Evolutionary conservation across 202 grass and related monocot genomes (phyloP), one percentile per base, ranked within the genome.

Genomic region (Sporobolus alterniflorus): DNA sequence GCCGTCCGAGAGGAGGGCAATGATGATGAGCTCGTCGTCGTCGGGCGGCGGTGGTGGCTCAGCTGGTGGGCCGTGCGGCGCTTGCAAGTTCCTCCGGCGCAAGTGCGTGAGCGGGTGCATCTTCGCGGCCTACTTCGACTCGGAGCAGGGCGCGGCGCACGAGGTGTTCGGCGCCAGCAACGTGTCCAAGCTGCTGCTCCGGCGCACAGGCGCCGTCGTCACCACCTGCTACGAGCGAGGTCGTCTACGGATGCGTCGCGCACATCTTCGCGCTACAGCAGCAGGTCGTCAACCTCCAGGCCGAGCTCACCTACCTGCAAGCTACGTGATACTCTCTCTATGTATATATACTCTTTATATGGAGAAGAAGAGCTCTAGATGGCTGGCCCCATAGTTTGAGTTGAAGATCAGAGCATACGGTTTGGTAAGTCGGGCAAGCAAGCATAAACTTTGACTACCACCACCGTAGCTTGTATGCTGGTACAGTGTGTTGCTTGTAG

Each of bases 101-200:
- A 98, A 98, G 95, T 98, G 95, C 85, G 92, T 98, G 56, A 91
- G 84, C 77, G 95, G 92, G 28, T 98, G 95, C 92, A 93, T 98
- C 85, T 98, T 98, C 70, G 95, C 95, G 61, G 92, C 95, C 42
- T 98, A 98, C 87, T 98, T 98, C 77, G 95, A 98, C 83, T 94
- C 95, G 65, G 92, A 98, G 90, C 92, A 98, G 73, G 95, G 95
- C 31, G 90, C 95, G 71, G 92, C 90, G 82, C 90, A 98, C 90
- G 95, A 98, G 90, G 95, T 98, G 81, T 98, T 98, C 84, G 95
- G 95, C 52, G 95, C 95, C 76, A 98, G 95, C 84, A 98, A 98
- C 88, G 92, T 98, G 63, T 98, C 95, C 69, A 98, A 98, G 84
- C 90, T 98, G 13, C 92, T 98, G 21, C 91, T 93, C 86, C 95